Evolutionary conservation across 345 rosid species (phyloP).

Genomic region (Sonneratia caseolaris): DNA sequence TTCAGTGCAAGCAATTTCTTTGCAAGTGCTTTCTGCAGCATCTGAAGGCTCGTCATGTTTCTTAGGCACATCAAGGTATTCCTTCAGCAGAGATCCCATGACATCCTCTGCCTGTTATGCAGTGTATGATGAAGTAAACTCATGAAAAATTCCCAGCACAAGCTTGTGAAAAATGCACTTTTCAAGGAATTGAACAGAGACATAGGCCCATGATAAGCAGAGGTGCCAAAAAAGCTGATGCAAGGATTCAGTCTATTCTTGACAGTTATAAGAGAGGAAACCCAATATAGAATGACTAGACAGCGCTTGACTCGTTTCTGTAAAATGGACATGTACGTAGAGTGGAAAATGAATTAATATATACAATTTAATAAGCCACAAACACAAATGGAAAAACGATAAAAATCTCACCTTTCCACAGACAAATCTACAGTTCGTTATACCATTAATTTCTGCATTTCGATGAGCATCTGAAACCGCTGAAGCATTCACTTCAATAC

Average conservation of each 20-base stretch:
- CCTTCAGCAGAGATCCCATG: constrained; percentile 69
- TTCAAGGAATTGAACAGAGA: neutral
- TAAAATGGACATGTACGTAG: neutral
- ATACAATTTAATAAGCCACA: constrained; percentile 1
- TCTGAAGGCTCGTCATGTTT: constrained; percentile 24
- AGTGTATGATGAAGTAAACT: constrained; percentile 4
- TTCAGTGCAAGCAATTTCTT: constrained; percentile 24
- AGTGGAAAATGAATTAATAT: neutral
- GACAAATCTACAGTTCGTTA: constrained; percentile 76
- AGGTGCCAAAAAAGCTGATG: neutral
- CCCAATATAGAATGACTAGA: neutral
- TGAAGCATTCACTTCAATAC: constrained; percentile 96
- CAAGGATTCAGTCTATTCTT: neutral
- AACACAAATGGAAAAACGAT: neutral
- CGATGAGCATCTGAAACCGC: constrained; percentile 84
- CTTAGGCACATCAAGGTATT: constrained; percentile 38
- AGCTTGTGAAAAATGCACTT: neutral
- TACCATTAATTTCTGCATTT: constrained; percentile 85
- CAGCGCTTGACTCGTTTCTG: neutral
- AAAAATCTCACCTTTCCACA: constrained; percentile 63
- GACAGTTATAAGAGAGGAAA: neutral
- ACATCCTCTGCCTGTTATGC: constrained; percentile 75
- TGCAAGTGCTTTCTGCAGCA: constrained; percentile 19
- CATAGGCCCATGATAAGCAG: neutral
- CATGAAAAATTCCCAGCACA: neutral